Evolutionary conservation across 1,284 basidiomycete species (phyloP).

Genomic region (Ceratobasidium sp.): DNA sequence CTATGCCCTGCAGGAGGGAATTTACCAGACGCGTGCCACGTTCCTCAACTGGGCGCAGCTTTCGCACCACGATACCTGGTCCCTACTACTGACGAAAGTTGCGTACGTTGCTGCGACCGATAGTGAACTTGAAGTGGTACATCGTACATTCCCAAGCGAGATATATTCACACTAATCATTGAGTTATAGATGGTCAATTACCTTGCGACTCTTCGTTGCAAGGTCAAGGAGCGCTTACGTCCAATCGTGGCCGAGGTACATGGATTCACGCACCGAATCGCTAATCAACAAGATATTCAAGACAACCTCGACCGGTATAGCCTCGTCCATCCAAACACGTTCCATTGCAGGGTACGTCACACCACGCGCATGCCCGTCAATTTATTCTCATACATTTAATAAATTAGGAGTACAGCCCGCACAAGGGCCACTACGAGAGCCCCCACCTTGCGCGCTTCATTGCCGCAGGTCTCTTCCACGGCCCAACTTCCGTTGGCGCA

Average conservation of each 20-base stretch:
- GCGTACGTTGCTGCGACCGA: background rate
- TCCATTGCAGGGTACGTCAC: slow-evolving; percentile 16
- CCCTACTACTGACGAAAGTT: background rate
- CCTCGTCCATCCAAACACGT: background rate
- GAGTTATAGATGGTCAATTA: slow-evolving; percentile 20
- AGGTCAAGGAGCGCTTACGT: background rate
- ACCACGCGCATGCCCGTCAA: background rate
- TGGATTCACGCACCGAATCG: background rate
- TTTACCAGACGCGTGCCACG: slow-evolving; percentile 19
- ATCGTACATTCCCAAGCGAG: background rate
- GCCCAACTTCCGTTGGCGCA: background rate
- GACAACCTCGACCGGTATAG: slow-evolving; percentile 2
- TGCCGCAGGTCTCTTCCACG: background rate
- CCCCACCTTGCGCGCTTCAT: background rate
- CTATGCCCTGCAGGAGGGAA: slow-evolving; percentile 4
- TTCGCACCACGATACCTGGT: slow-evolving; percentile 6
- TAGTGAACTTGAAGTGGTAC: slow-evolving; percentile 9
- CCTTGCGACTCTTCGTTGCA: slow-evolving; percentile 10
- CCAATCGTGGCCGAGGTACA: background rate
- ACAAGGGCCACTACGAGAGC: slow-evolving; percentile 6
- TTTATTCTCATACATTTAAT: background rate
- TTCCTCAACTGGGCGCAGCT: background rate
- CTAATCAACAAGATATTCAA: slow-evolving; percentile 3
- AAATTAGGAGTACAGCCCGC: background rate
- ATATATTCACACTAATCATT: background rate